Base-by-base conservation (phyloP, 2,329 filamentous ascomycete genomes). In the Claviceps capensis region DNA sequence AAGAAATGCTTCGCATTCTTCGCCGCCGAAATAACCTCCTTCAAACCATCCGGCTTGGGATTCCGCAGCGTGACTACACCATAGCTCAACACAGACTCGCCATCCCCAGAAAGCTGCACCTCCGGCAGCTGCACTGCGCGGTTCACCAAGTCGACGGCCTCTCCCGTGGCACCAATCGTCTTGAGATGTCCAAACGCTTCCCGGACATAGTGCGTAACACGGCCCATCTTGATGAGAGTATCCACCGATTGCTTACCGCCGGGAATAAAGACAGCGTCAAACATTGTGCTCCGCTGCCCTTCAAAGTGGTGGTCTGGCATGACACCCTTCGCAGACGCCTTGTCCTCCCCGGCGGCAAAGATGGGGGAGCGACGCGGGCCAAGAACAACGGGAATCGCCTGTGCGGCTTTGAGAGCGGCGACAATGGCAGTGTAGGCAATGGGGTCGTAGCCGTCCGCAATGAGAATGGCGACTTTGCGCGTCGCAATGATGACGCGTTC, bases 141-240 rank as follows among this genome's bases (percentile, higher is more conserved):
- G 17, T 71, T 62, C 30, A 91, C 72, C 42, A 91, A 69, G 2
- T 78, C 71, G 0, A 87, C 78, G 0, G 74, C 86, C 62, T 89
- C 85, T 0, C 85, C 86, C 0, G 83, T 85, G 0, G 83, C 88
- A 2, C 81, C 87, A 23, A 93, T 85, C 2, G 85, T 72, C 72
- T 93, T 93, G 49, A 89, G 73, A 56, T 93, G 87, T 0, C 86
- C 86, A 58, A 91, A 93, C 0, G 86, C 83, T 65, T 93, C 88
- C 2, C 84, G 77, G 4, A 91, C 69, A 79, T 84, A 93, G 69
- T 91, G 83, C 1, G 85, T 62, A 0, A 85, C 85, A 17, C 86
- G 82, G 0, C 87, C 86, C 55, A 77, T 87, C 70, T 82, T 79
- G 52, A 75, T 69, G 0, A 93, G 75, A 0, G 79, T 80, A 50